phyloP scores from a whole-genome alignment of 495 filamentous ascomycete species.

The Annulohypoxylon moriforme region DNA sequence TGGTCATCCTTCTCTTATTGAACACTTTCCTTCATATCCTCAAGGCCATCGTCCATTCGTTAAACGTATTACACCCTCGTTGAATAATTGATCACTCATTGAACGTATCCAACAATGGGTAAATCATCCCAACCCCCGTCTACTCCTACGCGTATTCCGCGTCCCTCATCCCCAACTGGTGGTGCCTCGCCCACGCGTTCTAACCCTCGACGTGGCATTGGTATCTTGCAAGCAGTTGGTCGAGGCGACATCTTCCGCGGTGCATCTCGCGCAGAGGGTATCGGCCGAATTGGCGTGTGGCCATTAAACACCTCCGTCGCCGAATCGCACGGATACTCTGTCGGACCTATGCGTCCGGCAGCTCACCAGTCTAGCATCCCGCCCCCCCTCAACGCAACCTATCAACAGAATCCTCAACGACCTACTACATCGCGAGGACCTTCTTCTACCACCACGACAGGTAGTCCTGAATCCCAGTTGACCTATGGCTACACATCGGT shows the following conservation, averaged over 20 bases:
- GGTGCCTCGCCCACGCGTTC: neutral
- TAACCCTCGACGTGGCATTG: neutral
- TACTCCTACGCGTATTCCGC: neutral
- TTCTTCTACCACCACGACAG: conserved; percentile 32
- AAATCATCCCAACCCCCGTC: neutral
- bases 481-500: conserved; percentile 23
- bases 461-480: conserved; percentile 15
- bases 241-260: neutral
- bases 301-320: neutral
- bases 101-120: neutral
- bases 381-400: neutral
- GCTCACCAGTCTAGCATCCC: conserved; percentile 2
- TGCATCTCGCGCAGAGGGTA: neutral
- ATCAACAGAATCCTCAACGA: neutral
- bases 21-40: neutral
- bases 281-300: neutral
- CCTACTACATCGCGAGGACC: conserved; percentile 34
- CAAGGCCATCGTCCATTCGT: neutral
- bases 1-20: neutral
- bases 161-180: neutral
- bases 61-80: neutral
- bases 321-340: neutral
- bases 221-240: neutral
- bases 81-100: neutral
- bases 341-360: neutral